These are phyloP conservation scores for Juglanconis oblonga DNA, from an alignment of 2,329 filamentous ascomycete species.

Conservation along the genomic window DNA sequence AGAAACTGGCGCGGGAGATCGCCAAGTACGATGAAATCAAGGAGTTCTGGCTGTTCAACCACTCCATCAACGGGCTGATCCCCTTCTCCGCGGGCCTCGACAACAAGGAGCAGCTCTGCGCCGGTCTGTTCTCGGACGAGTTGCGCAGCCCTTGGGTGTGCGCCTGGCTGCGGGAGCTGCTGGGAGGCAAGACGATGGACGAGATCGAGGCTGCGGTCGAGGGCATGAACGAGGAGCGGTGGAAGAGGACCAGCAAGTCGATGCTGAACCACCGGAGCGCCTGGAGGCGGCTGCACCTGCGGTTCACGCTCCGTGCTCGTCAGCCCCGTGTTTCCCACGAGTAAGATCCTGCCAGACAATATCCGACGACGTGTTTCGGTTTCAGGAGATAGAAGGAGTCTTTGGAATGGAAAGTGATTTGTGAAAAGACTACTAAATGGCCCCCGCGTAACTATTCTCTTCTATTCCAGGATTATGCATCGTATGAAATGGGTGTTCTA, in stretches of 20 bases:
- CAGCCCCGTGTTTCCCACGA: not conserved
- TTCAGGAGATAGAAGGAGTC: too few species aligned
- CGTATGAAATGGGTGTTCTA: too few species aligned
- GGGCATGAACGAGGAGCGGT: not conserved
- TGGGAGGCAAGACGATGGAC: not conserved
- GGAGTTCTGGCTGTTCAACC: conserved; percentile 14
- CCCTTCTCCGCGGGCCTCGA: conserved; percentile 3
- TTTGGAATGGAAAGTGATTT: too few species aligned
- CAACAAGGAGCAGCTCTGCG: conserved; percentile 6
- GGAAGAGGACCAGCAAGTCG: not conserved
- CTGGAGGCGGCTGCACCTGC: not conserved
- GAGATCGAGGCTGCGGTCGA: not conserved
- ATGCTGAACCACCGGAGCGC: not conserved
- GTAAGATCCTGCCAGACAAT: not conserved
- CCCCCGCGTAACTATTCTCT: too few species aligned
- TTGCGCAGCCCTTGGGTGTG: conserved; percentile 12
- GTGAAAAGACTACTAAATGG: too few species aligned
- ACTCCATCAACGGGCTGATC: not conserved
- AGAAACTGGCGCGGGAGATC: conserved; percentile 12
- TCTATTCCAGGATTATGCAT: too few species aligned
- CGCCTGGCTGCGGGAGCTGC: conserved; percentile 12
- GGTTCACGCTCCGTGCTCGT: not conserved
- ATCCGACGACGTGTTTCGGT: too few species aligned
- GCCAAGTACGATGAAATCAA: conserved; percentile 12
- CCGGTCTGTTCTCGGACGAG: conserved; percentile 4